Base-by-base conservation (phyloP, 2,329 filamentous ascomycete genomes). In the Beauveria sp. region DNA sequence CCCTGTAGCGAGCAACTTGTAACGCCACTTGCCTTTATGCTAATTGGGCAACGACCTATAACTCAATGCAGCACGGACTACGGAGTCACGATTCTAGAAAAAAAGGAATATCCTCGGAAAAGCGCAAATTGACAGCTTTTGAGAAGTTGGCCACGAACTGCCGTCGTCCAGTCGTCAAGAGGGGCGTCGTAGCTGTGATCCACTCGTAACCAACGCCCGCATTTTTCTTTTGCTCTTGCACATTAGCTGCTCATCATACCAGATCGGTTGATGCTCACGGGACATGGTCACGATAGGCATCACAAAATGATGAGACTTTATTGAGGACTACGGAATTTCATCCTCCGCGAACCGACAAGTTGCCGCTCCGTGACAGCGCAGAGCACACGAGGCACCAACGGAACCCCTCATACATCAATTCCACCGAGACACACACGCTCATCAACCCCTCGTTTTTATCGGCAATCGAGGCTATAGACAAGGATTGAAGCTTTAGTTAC, bases 381-480 rank as follows among this genome's bases (percentile, higher is more conserved):
- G 16, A 30, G 49, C 24, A 58, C 24, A 40, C 38, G 55, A 58
- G 43, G 30, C 18, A 51, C 6, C 46, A 43, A 42, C 45, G 12
- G 24, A 47, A 26, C 34, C 42, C 34, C 38, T 26, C 52, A 28
- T 28, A 28, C 20, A 20, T 18, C 56, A 30, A 58, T 18, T 58
- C 56, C 47, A 58, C 56, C 46, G 28, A 20, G 22, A 43, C 38
- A 58, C 56, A 42, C 46, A 28, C 38, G 28, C 52, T 26, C 40
- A 43, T n/a, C 56, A n/a, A 22, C 22, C 46, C 56, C 40, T 49
- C 34, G 56, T 50, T 58, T 50, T 12, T 22, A 51, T 58, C 43
- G 46, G 56, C 34, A 26, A 30, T 58, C 46, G 46, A 47, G 42
- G 22, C 47, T 51, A 58, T 58, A 51, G 56, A 58, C 46, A 58